Base-by-base conservation (phyloP, 2,329 filamentous ascomycete species). In the Nothophoma quercina region DNA sequence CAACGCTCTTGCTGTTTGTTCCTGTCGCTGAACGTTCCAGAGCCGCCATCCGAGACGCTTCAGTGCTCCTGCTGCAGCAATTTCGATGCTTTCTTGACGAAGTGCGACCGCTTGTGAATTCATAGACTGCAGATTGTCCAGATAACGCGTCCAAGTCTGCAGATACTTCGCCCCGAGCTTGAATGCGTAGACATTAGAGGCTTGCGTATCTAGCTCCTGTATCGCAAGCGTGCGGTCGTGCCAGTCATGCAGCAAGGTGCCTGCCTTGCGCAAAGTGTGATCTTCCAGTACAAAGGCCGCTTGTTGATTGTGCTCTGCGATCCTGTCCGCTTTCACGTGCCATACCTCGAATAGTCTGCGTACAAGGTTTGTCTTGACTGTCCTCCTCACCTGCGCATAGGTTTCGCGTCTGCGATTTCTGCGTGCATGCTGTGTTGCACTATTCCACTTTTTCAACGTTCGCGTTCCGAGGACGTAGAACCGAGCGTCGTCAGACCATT, bases 21-120 rank as follows among this genome's bases (percentile, higher is more conserved):
- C 68, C 19, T 77, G 77, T 43, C 79, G 78, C 19, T 76, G 75
- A 4, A 83, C 71, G 32, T 84, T 82, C 70, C 86, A 86, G 2
- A 83, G 72, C 7, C 79, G 79, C 70, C 85, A 81, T 45, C 82
- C 83, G n/a, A 86, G 71, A 61, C 79, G 83, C 64, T 82, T 83
- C 50, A 86, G 71, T 19, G 76, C 77, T 12, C 71, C 72, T 9
- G 76, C 75, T 12, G 82, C 79, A 4, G 78, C 70, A 19, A 77
- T 71, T 10, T 81, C 76, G 4, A 79, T 70, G 33, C 78, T 79
- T 51, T 81, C 74, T 21, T 78, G 76, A 42, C 77, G 67, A 28
- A 83, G 74, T 1, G 73, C 68, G 3, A 73, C 53, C 10, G 83
- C 83, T 62, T 79, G 76, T 19, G 77, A 45, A 2, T 75, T 66